Conservation (phyloP, 305 asterid species). For the Rubia tinctorum region DNA sequence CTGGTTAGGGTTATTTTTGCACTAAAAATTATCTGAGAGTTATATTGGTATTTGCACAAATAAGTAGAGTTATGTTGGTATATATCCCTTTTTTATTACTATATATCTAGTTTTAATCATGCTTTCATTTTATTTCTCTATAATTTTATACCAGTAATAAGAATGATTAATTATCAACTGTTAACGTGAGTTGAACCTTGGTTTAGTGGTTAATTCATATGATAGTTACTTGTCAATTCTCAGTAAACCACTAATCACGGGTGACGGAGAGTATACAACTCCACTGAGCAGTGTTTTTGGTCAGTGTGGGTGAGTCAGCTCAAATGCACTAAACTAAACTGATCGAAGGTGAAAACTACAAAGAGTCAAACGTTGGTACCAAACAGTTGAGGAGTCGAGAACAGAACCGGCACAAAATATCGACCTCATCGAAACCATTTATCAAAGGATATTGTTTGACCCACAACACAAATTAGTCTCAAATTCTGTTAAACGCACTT, state of each 20-base stretch:
- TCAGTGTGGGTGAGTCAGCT: neutral
- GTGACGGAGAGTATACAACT: neutral
- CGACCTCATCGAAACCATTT: neutral
- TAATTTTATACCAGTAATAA: too few species aligned
- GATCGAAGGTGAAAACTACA: neutral
- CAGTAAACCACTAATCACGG: neutral
- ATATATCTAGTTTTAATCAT: too few species aligned
- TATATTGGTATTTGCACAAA: too few species aligned
- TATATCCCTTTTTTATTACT: too few species aligned
- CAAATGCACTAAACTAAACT: neutral
- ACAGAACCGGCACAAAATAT: neutral
- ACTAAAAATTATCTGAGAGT: too few species aligned
- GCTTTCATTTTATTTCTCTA: too few species aligned
- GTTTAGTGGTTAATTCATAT: too few species aligned
- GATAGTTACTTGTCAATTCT: neutral
- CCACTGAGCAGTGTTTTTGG: neutral
- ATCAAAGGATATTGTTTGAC: neutral
- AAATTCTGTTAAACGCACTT: conserved; percentile 45
- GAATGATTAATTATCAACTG: too few species aligned
- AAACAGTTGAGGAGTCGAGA: conserved; percentile 23
- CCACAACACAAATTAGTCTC: neutral
- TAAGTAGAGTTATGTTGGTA: too few species aligned
- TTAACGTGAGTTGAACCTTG: too few species aligned
- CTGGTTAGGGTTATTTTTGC: too few species aligned
- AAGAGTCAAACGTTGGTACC: conserved; percentile 15